A percentile compares a stretch with the other conserved stretches of the same genome.
These are phyloP conservation scores for Aspergillus kassunensis DNA, from an alignment of 495 filamentous ascomycete species.

Conservation along the genomic window DNA sequence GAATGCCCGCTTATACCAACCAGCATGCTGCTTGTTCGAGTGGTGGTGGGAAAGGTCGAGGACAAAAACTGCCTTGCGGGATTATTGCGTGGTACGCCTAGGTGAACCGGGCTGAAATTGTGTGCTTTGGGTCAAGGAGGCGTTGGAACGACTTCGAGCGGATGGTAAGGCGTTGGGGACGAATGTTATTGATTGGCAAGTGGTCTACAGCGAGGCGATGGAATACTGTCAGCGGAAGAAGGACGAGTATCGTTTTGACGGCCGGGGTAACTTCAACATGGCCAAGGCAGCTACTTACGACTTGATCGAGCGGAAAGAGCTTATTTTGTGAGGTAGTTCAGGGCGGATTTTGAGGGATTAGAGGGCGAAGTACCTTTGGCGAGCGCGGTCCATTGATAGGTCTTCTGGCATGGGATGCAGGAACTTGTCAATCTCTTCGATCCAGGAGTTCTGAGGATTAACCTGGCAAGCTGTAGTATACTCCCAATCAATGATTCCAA, in stretches of 20 bases:
- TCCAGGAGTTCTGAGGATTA: slow-evolving; percentile 45
- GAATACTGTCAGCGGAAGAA: slow-evolving; percentile 35
- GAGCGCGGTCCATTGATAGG: slow-evolving; percentile 44
- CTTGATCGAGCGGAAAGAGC: slow-evolving; percentile 31
- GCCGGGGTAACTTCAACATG: slow-evolving; percentile 23
- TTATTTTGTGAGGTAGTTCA: slow-evolving; percentile 10
- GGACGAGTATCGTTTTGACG: slow-evolving; percentile 33
- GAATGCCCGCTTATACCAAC: slow-evolving; percentile 21
- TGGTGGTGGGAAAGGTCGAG: slow-evolving; percentile 42
- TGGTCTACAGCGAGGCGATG: slow-evolving; percentile 27
- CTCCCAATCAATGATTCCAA: slow-evolving; percentile 54
- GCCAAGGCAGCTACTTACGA: slow-evolving; percentile 31
- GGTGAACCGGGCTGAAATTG: slow-evolving; percentile 37
- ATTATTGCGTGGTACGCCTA: slow-evolving; percentile 30
- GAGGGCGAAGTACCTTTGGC: slow-evolving; percentile 35
- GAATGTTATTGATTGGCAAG: slow-evolving; percentile 29
- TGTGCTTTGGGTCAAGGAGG: slow-evolving; percentile 39
- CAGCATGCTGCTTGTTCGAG: slow-evolving; percentile 38
- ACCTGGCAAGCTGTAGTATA: slow-evolving; percentile 48
- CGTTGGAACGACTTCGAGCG: slow-evolving; percentile 24
- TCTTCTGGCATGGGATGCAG: slow-evolving; percentile 42
- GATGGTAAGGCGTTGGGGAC: slow-evolving; percentile 36
- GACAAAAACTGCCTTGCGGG: slow-evolving; percentile 25
- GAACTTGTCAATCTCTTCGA: slow-evolving; percentile 47
- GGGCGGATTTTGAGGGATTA: background rate